Conservation (phyloP, 768 basidiomycete species). For the Tephrocybe sp. region DNA sequence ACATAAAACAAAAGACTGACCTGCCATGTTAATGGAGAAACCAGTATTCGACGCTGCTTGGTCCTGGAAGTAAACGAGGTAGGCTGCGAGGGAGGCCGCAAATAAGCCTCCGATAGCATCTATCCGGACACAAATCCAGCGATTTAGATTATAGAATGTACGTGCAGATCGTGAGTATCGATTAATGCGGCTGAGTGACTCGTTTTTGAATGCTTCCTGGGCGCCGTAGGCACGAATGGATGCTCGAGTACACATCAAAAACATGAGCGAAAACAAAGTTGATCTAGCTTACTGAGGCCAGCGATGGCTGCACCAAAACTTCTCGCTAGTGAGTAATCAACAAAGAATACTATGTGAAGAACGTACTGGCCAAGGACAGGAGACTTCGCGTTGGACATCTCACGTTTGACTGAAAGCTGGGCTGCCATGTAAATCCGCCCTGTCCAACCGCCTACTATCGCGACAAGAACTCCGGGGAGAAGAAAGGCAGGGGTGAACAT, state of each 20-base stretch:
- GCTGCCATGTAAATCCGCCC: slow-evolving; percentile 46
- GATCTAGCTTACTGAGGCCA: slow-evolving; percentile 43
- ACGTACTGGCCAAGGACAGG: slow-evolving; percentile 39
- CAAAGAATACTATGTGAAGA: slow-evolving; percentile 21
- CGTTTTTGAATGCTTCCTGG: slow-evolving; percentile 43
- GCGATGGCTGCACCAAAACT: slow-evolving; percentile 56
- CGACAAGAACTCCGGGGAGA: slow-evolving; percentile 43
- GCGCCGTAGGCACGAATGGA: slow-evolving; percentile 70
- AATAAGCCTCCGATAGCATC: slow-evolving; percentile 60
- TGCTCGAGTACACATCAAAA: slow-evolving; percentile 24
- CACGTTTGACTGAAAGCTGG: slow-evolving; percentile 48
- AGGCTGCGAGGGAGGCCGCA: slow-evolving; percentile 52
- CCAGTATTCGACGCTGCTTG: slow-evolving; percentile 44
- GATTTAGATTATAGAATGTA: slow-evolving; percentile 54
- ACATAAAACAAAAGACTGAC: slow-evolving; percentile 32
- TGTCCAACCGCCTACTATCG: slow-evolving; percentile 41
- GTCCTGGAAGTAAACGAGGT: slow-evolving; percentile 47
- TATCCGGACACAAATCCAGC: slow-evolving; percentile 49
- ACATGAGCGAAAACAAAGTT: not conserved
- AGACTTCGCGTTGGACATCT: slow-evolving; percentile 43
- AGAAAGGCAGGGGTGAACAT: slow-evolving; percentile 46
- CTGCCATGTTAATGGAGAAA: slow-evolving; percentile 57
- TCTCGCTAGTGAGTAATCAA: slow-evolving; percentile 3
- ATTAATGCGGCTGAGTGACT: slow-evolving; percentile 54
- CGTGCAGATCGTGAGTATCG: slow-evolving; percentile 45